phyloP scores from a whole-genome alignment of 805 yeast genomes.

The Ogataea wickerhamii region DNA sequence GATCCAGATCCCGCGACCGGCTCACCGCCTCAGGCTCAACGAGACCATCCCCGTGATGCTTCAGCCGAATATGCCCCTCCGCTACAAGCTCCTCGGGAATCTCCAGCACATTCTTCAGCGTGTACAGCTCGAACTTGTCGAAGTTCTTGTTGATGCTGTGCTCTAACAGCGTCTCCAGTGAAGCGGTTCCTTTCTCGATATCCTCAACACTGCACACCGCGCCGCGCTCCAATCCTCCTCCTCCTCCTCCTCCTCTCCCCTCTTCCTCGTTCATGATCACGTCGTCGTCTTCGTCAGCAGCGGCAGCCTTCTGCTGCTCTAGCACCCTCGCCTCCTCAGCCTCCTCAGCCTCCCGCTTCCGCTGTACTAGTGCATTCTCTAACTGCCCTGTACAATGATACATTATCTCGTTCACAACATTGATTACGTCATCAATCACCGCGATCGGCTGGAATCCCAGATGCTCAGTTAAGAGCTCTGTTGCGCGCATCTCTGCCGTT shows the following conservation, averaged over 20 bases:
- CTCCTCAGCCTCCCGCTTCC: conserved; percentile 28
- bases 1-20: conserved; percentile 17
- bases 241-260: background rate
- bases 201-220: conserved; percentile 36
- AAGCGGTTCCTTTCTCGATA: conserved; percentile 73
- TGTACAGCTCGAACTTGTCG: conserved; percentile 81
- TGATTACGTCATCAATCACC: conserved; percentile 80
- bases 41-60: conserved; percentile 61
- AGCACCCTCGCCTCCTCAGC: conserved; percentile 14
- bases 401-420: conserved; percentile 80
- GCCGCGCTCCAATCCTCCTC: conserved; percentile 3
- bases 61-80: conserved; percentile 63
- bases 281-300: conserved; percentile 22
- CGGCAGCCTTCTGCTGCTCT: conserved; percentile 2
- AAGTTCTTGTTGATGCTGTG: conserved; percentile 74
- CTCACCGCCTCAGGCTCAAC: conserved; percentile 15
- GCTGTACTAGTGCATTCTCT: conserved; percentile 54
- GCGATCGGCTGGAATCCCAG: conserved; percentile 81
- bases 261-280: conserved; percentile 27
- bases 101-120: conserved; percentile 69
- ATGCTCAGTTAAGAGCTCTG: conserved; percentile 74
- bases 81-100: conserved; percentile 63
- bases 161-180: conserved; percentile 72
- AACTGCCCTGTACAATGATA: conserved; percentile 78
- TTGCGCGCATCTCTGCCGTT: conserved; percentile 22